Evolutionary conservation across 2,329 filamentous ascomycete species (phyloP), one percentile per base, ranked within the genome.

Genomic region (Boeremia exigua): DNA sequence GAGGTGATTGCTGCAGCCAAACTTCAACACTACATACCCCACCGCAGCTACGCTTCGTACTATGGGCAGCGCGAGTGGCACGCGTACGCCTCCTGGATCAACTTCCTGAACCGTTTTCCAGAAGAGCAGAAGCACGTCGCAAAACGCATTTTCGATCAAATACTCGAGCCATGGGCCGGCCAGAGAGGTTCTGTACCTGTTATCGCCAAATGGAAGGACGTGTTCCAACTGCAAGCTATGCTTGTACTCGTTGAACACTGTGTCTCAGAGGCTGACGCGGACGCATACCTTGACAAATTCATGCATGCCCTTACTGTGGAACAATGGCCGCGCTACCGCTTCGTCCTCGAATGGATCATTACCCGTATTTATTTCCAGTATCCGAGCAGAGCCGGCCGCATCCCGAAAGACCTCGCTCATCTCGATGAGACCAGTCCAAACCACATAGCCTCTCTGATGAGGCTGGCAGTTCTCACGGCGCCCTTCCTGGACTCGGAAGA

Each of bases 291-390:
- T 12, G 68, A 73, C 6, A 59, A 69, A 2, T 69, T 81, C 32
- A 72, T 76, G 54, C 68, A 74, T 42, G 71, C 79, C 14, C 65
- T 82, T 12, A 68, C 76, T 1, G 61, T 81, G 9, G 80, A 82
- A 54, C 78, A 78, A 7, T 73, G 80, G 60, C 80, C 80, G 12
- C 73, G 78, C 19, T 80, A 78, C 60, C 74, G 80, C 19, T 80
- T 77, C 56, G 60, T 82, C 2, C 63, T 81, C 1, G 79, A 80
- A 57, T 82, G 79, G 80, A 78, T 78, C 45, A 71, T 81, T n/a
- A 72, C 74, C 1, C 76, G 78, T 5, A 74, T 79, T 12, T 78
- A 78, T 44, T 66, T 75, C 14, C 68, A 68, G 8, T 71, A 73
- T 36, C 68, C 72, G 2, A 56, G 66, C 0, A 70, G 75, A 19